Percentiles rank a stretch among this genome's conserved stretches.
Conservation (phyloP, 768 basidiomycete species). For the Pulveroboletus sp. region DNA sequence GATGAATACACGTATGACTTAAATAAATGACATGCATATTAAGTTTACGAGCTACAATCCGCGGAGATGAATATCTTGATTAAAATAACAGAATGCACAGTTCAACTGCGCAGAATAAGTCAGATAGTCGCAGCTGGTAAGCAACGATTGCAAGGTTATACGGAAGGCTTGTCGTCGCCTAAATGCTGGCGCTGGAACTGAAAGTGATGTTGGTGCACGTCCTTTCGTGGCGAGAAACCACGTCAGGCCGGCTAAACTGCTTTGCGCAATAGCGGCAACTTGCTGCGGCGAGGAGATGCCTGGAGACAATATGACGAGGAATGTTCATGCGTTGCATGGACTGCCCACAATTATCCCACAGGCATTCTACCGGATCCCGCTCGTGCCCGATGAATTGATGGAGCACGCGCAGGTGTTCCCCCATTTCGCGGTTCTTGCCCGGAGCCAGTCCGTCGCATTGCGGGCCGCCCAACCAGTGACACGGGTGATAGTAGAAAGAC, state of each 20-base stretch:
- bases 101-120: background rate
- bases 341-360: conserved; percentile 23
- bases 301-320: conserved; percentile 27
- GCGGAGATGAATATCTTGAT: conserved; percentile 3
- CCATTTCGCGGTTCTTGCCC: conserved; percentile 31
- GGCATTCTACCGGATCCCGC: conserved; percentile 21
- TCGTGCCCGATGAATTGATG: conserved; percentile 28
- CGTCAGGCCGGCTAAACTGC: conserved; percentile 26
- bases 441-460: conserved; percentile 22
- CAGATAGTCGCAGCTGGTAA: background rate
- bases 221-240: conserved; percentile 26
- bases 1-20: conserved; percentile 9
- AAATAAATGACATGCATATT: conserved; percentile 9
- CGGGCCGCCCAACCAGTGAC: conserved; percentile 24
- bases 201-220: conserved; percentile 11
- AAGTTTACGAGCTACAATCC: background rate
- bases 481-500: conserved; percentile 11
- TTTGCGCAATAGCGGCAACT: conserved; percentile 21
- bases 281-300: conserved; percentile 25
- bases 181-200: background rate
- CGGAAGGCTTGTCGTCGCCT: background rate
- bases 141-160: background rate
- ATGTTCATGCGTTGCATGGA: conserved; percentile 29
- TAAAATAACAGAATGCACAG: background rate
- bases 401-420: conserved; percentile 19